These are phyloP conservation scores for Colletotrichum echinochloae DNA, from an alignment of 2,329 filamentous ascomycete genomes.

Conservation along the genomic window DNA sequence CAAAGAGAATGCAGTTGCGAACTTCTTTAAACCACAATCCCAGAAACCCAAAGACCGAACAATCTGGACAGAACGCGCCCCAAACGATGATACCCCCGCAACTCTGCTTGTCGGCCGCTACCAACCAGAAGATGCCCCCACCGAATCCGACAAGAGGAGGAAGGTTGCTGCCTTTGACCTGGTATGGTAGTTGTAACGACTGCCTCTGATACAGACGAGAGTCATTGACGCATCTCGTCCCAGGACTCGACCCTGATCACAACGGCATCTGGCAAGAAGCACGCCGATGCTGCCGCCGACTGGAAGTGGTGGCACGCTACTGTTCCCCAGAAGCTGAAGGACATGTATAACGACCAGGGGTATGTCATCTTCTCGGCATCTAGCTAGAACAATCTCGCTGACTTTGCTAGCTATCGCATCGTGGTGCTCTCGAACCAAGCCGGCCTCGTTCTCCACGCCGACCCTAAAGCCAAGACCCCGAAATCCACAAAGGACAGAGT, in stretches of 20 bases:
- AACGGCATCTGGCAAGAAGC: conserved; percentile 84
- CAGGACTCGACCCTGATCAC: conserved; percentile 90
- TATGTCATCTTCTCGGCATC: conserved; percentile 49
- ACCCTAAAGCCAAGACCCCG: conserved; percentile 73
- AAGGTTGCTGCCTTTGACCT: conserved; percentile 81
- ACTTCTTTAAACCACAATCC: conserved; percentile 89
- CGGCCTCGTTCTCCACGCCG: conserved; percentile 79
- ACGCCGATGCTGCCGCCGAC: conserved; percentile 76
- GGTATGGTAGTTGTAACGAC: conserved; percentile 49
- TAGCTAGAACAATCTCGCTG: not conserved
- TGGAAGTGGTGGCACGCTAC: conserved; percentile 93
- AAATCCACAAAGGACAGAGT: conserved; percentile 74
- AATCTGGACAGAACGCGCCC: conserved; percentile 76
- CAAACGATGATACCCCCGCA: conserved; percentile 58
- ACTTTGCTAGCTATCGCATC: conserved; percentile 71
- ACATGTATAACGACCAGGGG: conserved; percentile 76
- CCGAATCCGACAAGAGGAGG: conserved; percentile 52
- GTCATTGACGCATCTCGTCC: conserved; percentile 17
- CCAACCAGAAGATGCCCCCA: conserved; percentile 56
- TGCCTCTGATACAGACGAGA: not conserved
- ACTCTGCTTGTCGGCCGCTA: conserved; percentile 84
- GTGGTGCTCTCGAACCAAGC: conserved; percentile 91
- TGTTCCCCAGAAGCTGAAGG: conserved; percentile 75
- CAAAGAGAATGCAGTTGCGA: conserved; percentile 76
- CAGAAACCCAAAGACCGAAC: conserved; percentile 85